Base-by-base conservation (phyloP, 129 eudicot genomes). In the Glebionis coronaria region DNA sequence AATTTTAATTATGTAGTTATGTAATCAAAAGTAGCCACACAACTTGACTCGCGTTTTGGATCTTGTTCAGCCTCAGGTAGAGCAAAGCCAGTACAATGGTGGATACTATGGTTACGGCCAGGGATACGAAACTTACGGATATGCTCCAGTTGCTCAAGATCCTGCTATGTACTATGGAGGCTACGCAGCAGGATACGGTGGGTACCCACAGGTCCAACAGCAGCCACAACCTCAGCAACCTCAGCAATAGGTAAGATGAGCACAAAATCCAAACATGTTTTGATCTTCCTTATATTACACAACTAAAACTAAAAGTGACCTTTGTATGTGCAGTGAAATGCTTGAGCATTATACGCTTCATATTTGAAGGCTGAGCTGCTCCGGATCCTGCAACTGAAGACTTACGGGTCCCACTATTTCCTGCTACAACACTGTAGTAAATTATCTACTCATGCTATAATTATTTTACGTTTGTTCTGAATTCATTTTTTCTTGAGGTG, bases 41-140 rank as follows among this genome's bases (percentile, higher is more conserved):
- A 14, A 56, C 25, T 3, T 47, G 46, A 65, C 15, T 11, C 20
- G 9, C 10, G 0, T 35, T 38, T 71, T 23, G 42, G 10, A 46
- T 25, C 52, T n/a, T 66, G 56, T 73, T 69, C 86, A 81, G 88
- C 84, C 98, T 53, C 98, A 88, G 86, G 83, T 71, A 51, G 94
- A 91, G 52, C 79, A 78, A 65, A 91, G 81, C 83, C 97, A 91
- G 65, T 82, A 68, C 80, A 82, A 74, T 68, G 82, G 87, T 54
- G 88, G 86, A 27, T 87, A 84, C 72, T 82, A 84, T 76, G 95
- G 90, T 47, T 90, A 84, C 77, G 79, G 90, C 64, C 89, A 87
- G 23, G 92, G 95, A 67, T 86, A 86, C 65, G 91, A 86, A 65
- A 72, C 86, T 44, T 87, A 91, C 51, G 98, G 87, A 45, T 83